Conservation (phyloP, 1,139 yeast genomes). For the Blastobotrys apis region DNA sequence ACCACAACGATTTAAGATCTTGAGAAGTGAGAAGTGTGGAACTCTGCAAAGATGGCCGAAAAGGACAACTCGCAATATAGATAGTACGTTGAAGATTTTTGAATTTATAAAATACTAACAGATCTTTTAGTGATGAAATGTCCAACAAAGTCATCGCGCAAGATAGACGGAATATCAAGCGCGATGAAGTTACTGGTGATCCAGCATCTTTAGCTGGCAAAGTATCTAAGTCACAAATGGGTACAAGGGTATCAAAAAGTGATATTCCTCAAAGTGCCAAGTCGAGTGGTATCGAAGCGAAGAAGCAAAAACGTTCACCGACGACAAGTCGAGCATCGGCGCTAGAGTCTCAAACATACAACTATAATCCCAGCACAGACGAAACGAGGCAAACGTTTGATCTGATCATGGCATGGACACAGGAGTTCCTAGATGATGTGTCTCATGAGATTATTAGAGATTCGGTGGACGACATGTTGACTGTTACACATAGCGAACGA, state of each 20-base stretch:
- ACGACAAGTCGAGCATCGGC: constrained; percentile 22
- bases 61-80: constrained; percentile 17
- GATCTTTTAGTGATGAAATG: constrained; percentile 39
- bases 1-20: too few species aligned
- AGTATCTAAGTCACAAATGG: constrained; percentile 65
- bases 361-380: constrained; percentile 50
- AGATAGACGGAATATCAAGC: constrained; percentile 47
- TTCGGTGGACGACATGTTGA: constrained; percentile 64
- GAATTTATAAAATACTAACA: not conserved
- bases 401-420: constrained; percentile 48
- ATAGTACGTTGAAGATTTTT: constrained; percentile 13
- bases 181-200: constrained; percentile 49
- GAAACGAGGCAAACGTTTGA: constrained; percentile 45
- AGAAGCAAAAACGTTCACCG: too few species aligned
- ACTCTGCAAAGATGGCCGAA: constrained; percentile 6
- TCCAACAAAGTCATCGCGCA: constrained; percentile 67
- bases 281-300: constrained; percentile 15
- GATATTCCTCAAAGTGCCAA: constrained; percentile 22
- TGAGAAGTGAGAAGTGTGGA: too few species aligned
- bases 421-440: constrained; percentile 45
- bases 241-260: constrained; percentile 41
- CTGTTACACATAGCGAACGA: constrained; percentile 50
- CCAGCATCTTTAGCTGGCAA: constrained; percentile 72
- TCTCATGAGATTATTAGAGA: constrained; percentile 52
- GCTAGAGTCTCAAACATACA: constrained; percentile 18